These are phyloP conservation scores for Lodderomyces orthopsilosis DNA, from an alignment of 1,139 yeast genomes.

Conservation along the genomic window DNA sequence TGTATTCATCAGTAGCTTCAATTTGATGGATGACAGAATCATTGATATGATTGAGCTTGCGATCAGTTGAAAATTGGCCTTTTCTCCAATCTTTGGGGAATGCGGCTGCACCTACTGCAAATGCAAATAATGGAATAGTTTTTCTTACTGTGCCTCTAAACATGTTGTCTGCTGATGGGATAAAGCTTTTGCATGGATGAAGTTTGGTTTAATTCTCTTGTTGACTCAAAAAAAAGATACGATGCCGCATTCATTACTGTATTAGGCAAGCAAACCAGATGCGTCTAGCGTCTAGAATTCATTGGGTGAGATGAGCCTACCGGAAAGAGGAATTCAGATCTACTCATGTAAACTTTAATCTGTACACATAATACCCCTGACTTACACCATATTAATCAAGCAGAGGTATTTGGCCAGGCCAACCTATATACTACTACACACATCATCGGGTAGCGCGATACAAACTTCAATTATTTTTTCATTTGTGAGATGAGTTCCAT, in stretches of 20 bases:
- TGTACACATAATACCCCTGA: too few species aligned
- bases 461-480: too few species aligned
- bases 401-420: too few species aligned
- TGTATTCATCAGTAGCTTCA: constrained; percentile 30
- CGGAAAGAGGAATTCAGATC: too few species aligned
- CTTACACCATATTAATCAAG: too few species aligned
- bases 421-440: too few species aligned
- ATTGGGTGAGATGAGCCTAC: too few species aligned
- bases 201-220: not conserved
- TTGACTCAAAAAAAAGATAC: not conserved
- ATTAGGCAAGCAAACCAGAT: too few species aligned
- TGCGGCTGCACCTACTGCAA: constrained; percentile 46
- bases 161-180: constrained; percentile 15
- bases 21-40: constrained; percentile 32
- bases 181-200: not conserved
- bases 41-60: constrained; percentile 27
- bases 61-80: constrained; percentile 16
- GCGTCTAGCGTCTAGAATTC: too few species aligned
- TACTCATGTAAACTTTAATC: too few species aligned
- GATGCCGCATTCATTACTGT: not conserved
- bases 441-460: too few species aligned
- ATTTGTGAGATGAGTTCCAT: too few species aligned
- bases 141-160: constrained; percentile 24
- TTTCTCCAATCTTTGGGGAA: constrained; percentile 43
- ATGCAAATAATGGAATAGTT: constrained; percentile 37